Base-by-base conservation (phyloP, 331 rosid species). In the Phaseolus coccineus region DNA sequence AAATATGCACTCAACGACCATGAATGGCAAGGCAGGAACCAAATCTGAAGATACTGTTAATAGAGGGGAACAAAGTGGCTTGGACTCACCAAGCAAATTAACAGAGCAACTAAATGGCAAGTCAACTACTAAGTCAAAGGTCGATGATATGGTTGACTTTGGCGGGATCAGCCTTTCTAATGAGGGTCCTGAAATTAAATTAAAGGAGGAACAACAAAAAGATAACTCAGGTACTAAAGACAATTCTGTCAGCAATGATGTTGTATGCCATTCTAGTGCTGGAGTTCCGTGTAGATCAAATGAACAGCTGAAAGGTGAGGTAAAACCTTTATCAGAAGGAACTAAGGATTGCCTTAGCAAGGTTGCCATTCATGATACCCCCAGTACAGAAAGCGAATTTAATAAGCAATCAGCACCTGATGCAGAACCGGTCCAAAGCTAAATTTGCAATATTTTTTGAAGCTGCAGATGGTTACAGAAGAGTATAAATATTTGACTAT, bases 341-440 rank as follows among this genome's bases (percentile, higher is more conserved):
- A 79, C 69, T 56, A 65, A 69, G 52, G 59, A 62, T 47, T 73
- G 71, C 73, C 63, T 24, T 69, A 73, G 70, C 51, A 80, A 58
- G 83, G 80, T 71, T 33, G 46, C 70, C 2, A 70, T 25, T 75
- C 77, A 55, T 51, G 84, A 78, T 44, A 76, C 79, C 74, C 72
- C 56, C 12, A 76, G 68, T 55, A 74, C 76, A 16, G 85, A 72
- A 74, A 63, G 79, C 74, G 80, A 80, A 25, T 71, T 71, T 69
- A 69, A 48, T 16, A 70, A 79, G 82, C 83, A 25, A 83, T 40
- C 84, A 78, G 70, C 76, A 77, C 71, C 89, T 74, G 89, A 74
- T 74, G 84, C 83, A 48, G 87, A 88, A 82, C 80, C 89, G 9
- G 78, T 91, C 39, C 74, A 74, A 51, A 86, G 87, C 87, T 90